Conservation (phyloP, 1,284 basidiomycete genomes). For the Heliocybe sulcata region DNA sequence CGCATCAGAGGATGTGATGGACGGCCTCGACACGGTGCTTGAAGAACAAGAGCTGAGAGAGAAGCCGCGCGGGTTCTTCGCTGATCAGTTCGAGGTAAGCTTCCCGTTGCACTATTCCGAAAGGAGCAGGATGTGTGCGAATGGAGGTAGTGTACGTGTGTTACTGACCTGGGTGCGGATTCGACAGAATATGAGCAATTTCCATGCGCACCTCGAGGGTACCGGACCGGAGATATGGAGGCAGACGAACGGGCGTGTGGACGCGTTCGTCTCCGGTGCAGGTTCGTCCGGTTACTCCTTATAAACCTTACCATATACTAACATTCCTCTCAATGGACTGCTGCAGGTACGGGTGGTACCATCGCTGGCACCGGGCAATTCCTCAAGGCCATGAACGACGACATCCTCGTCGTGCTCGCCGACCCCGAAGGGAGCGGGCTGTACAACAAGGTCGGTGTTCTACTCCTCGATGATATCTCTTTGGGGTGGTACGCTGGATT, state of each 20-base stretch:
- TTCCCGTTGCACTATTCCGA: no score
- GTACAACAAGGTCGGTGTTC: constrained; percentile 76
- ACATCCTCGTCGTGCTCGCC: constrained; percentile 70
- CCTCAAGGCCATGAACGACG: constrained; percentile 64
- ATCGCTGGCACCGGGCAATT: constrained; percentile 82
- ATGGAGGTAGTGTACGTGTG: no score
- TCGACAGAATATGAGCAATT: constrained; percentile 79
- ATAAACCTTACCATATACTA: not conserved
- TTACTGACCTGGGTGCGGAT: not conserved
- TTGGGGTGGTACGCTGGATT: not conserved
- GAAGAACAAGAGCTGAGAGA: constrained; percentile 35
- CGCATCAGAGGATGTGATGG: constrained; percentile 28
- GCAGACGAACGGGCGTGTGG: constrained; percentile 79
- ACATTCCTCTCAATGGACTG: constrained; percentile 3
- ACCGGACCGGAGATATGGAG: constrained; percentile 96
- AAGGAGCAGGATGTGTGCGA: no score
- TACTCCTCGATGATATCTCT: not conserved
- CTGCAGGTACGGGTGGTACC: constrained; percentile 86
- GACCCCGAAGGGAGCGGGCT: constrained; percentile 95
- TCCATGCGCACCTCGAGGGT: constrained; percentile 81
- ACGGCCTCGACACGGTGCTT: constrained; percentile 29
- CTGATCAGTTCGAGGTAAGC: constrained; percentile 87
- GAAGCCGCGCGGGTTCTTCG: constrained; percentile 76
- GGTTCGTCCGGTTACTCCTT: constrained; percentile 35
- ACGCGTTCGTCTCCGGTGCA: constrained; percentile 93